Conservation (phyloP, 1,284 basidiomycete genomes). For the Calocybe gambosa region DNA sequence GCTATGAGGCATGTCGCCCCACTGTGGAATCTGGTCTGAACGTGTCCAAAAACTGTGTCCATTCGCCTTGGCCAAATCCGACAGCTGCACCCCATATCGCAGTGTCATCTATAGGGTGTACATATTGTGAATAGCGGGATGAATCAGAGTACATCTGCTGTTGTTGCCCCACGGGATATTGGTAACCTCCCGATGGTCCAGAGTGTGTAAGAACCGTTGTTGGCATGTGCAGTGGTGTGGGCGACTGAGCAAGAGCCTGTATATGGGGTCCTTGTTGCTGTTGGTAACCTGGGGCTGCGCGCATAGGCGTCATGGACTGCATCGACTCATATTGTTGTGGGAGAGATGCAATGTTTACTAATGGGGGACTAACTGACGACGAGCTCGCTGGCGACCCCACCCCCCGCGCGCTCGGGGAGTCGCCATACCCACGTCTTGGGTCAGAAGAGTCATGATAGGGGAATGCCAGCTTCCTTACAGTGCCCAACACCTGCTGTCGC, state of each 20-base stretch:
- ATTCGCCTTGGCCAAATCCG: slow-evolving; percentile 56
- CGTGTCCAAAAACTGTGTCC: slow-evolving; percentile 43
- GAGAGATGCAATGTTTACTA: slow-evolving; percentile 27
- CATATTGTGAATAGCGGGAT: slow-evolving; percentile 33
- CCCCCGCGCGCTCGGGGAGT: slow-evolving; percentile 33
- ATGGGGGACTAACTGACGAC: slow-evolving; percentile 39
- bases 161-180: slow-evolving; percentile 18
- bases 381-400: slow-evolving; percentile 17
- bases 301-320: slow-evolving; percentile 30
- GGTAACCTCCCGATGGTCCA: slow-evolving; percentile 15
- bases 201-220: slow-evolving; percentile 18
- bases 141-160: slow-evolving; percentile 30
- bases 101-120: slow-evolving; percentile 40
- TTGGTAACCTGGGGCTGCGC: slow-evolving; percentile 21
- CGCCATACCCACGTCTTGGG: slow-evolving; percentile 37
- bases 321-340: slow-evolving; percentile 28
- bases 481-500: slow-evolving; percentile 52
- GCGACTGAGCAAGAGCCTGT: slow-evolving; percentile 26
- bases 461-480: slow-evolving; percentile 69
- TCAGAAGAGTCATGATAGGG: slow-evolving; percentile 69
- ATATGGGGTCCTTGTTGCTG: slow-evolving; percentile 19
- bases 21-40: slow-evolving; percentile 28
- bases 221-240: slow-evolving; percentile 27
- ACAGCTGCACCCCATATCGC: slow-evolving; percentile 56
- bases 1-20: slow-evolving; percentile 20